Evolutionary conservation across 441 rosid genomes (phyloP).

Genomic region (Melastoma candidum): DNA sequence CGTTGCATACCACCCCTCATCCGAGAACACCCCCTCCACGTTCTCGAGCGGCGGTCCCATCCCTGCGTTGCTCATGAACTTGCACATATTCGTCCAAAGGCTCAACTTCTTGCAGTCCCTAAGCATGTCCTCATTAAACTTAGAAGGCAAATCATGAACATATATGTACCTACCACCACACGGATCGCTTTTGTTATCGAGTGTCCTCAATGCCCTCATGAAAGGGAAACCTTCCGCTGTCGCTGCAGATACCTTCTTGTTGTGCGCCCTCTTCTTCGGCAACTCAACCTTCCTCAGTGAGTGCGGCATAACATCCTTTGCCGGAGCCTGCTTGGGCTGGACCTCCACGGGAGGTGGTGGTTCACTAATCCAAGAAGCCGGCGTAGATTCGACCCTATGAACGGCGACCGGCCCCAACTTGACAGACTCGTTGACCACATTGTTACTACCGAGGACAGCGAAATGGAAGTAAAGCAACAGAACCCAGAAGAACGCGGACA

Average conservation of each 20-base stretch:
- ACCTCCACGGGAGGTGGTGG: slow-evolving; percentile 2
- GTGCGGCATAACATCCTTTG: not conserved
- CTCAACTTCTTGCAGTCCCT: slow-evolving; percentile 85
- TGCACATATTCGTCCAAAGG: slow-evolving; percentile 97
- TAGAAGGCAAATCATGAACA: slow-evolving; percentile 79
- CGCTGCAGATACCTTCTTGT: slow-evolving; percentile 8
- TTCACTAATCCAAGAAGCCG: slow-evolving; percentile 8
- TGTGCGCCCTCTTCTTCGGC: not conserved
- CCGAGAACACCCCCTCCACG: slow-evolving; percentile 77
- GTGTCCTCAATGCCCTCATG: slow-evolving; percentile 59
- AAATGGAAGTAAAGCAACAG: slow-evolving; percentile 15
- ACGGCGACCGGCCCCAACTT: slow-evolving; percentile 25
- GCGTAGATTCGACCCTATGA: slow-evolving; percentile 13
- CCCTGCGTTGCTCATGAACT: slow-evolving; percentile 83
- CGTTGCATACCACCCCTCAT: slow-evolving; percentile 87
- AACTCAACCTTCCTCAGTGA: not conserved
- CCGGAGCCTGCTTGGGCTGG: slow-evolving; percentile 4
- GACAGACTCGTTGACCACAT: slow-evolving; percentile 28
- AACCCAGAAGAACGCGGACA: too few species aligned
- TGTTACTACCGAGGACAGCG: slow-evolving; percentile 41
- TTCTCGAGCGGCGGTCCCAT: slow-evolving; percentile 95
- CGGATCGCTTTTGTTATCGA: slow-evolving; percentile 79
- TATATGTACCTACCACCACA: slow-evolving; percentile 93
- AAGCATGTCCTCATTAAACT: slow-evolving; percentile 93
- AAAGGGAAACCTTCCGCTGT: slow-evolving; percentile 38